These are phyloP conservation scores for Nosema muscidifuracis DNA, from an alignment of 371 early-diverging fungal genomes.

Conservation along the genomic window DNA sequence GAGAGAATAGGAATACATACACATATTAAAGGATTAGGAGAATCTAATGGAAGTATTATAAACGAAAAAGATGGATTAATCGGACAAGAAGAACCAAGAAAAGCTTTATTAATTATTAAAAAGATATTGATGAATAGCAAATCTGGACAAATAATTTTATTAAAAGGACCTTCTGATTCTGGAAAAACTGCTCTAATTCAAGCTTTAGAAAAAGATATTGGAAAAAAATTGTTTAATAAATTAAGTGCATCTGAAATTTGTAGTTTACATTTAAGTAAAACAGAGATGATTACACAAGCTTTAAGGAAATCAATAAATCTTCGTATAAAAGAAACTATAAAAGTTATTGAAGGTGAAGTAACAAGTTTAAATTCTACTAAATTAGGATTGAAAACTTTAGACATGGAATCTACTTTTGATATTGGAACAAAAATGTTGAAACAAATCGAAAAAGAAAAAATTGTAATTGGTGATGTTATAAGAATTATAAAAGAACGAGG, in stretches of 20 bases:
- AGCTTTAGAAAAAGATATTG: constrained; percentile 66
- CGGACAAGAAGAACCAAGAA: constrained; percentile 83
- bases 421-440: constrained; percentile 94
- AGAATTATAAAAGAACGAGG: constrained; percentile 95
- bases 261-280: constrained; percentile 90
- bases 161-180: constrained; percentile 90
- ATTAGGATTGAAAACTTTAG: constrained; percentile 91
- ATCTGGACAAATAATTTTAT: constrained; percentile 79
- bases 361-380: constrained; percentile 84
- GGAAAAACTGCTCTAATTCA: constrained; percentile 72
- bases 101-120: constrained; percentile 74
- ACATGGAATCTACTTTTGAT: constrained; percentile 98
- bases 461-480: constrained; percentile 86
- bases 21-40: constrained; percentile 79
- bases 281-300: constrained; percentile 92
- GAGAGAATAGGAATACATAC: constrained; percentile 75
- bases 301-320: constrained; percentile 89
- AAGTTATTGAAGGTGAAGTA: constrained; percentile 95
- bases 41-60: constrained; percentile 66
- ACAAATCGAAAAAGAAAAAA: constrained; percentile 86
- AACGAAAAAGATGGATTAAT: constrained; percentile 78
- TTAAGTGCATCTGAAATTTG: constrained; percentile 90
- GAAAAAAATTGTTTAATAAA: constrained; percentile 88
- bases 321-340: constrained; percentile 89
- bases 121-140: constrained; percentile 66